Conservation (phyloP, 176 grass and related monocot genomes). For the Oryza australiensis region DNA sequence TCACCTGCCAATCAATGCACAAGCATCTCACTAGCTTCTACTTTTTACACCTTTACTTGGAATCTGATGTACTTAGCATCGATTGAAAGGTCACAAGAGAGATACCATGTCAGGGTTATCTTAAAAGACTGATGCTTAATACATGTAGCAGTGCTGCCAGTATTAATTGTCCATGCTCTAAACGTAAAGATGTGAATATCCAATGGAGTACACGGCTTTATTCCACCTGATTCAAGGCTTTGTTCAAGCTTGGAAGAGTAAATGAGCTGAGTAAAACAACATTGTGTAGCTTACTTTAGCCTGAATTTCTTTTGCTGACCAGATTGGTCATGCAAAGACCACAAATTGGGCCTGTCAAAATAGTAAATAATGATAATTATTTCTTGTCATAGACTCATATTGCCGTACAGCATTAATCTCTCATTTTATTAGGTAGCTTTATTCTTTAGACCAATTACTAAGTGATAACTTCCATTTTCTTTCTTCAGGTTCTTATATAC, state of each 20-base stretch:
- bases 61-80: background rate
- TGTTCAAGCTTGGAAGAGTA: background rate
- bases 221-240: background rate
- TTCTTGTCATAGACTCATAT: background rate
- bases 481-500: slow-evolving; percentile 3
- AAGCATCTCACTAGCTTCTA: background rate
- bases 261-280: background rate
- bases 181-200: background rate
- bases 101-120: background rate
- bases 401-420: too few relatives aligned
- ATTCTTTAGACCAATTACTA: background rate
- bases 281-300: slow-evolving; percentile 1
- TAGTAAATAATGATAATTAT: background rate
- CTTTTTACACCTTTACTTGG: background rate
- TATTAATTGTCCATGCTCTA: background rate
- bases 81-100: background rate
- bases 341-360: background rate
- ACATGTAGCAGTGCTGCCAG: background rate
- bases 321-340: background rate
- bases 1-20: background rate
- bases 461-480: background rate
- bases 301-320: background rate
- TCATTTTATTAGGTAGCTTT: too few relatives aligned
- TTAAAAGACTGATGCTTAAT: background rate
- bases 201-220: background rate